Base-by-base conservation (phyloP, 345 rosid species). In the Eutrema japonicum region DNA sequence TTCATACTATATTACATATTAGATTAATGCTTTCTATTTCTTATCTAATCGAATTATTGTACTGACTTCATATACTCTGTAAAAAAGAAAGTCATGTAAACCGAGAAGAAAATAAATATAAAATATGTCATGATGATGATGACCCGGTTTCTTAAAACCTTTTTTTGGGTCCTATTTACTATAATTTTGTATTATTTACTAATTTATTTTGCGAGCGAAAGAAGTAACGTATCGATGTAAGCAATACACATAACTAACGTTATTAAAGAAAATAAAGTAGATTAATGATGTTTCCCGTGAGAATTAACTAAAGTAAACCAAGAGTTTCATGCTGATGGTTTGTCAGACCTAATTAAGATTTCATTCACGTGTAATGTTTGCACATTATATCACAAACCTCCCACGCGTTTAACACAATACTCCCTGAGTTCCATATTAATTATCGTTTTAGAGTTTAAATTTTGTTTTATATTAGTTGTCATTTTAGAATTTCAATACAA, bases 321-420 rank as follows among this genome's bases (percentile, higher is more conserved):
- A 72, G 47, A 62, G 76, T 53, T 64, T 53, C 70, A 54, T 64
- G 60, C 41, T 62, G 61, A 68, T 64, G 70, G 29, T 43, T 63
- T 64, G 65, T 53, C 69, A 54, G 64, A 73, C 64, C 77, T 64
- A 64, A 64, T 72, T 64, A 72, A 12, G 77, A 45, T 72, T 46
- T 43, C 64, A 64, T 53, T 72, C 77, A 64, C 64, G 70, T 63
- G 70, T 72, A 43, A 49, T 37, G 6, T 53, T 72, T 63, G 18
- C 47, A 32, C 63, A 64, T 63, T 72, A 72, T 63, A 32, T 33
- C 4, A 18, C 70, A 72, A 64, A 66, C 64, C 37, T 64, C 22
- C 22, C 53, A 72, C 41, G 46, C 40, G 45, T 43, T 43, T 64
- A 62, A 51, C 54, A 22, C 52, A 71, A 13, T 26, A 27, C 16